A percentile compares a stretch with the other conserved stretches of the same genome.
These are phyloP conservation scores for Solanum pennellii DNA, from an alignment of 257 asterid genomes.

Conservation along the genomic window DNA sequence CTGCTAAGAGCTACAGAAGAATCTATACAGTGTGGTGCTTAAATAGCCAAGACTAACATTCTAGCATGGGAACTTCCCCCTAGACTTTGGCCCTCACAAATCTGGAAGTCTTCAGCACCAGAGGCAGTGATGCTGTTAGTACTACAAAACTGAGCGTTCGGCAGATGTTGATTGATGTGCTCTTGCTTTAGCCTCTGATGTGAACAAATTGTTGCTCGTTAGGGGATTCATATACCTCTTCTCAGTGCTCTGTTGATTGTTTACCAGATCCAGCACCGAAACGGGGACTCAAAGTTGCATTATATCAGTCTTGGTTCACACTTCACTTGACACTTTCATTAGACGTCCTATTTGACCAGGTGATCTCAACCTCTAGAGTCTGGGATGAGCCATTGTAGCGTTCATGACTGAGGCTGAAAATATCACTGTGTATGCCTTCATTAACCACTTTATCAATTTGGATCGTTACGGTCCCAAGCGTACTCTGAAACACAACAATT, in stretches of 20 bases:
- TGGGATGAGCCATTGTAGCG: constrained; percentile 39
- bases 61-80: neutral
- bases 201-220: neutral
- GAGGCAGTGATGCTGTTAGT: neutral
- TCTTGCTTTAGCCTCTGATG: neutral
- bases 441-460: constrained; percentile 68
- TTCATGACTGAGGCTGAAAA: constrained; percentile 41
- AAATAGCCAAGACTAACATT: neutral
- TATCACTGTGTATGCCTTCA: constrained; percentile 59
- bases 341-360: constrained; percentile 51
- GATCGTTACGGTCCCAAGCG: constrained; percentile 55
- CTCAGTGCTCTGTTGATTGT: neutral
- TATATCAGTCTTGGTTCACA: neutral
- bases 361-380: constrained; percentile 62
- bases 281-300: neutral
- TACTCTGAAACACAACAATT: constrained; percentile 34
- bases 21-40: neutral
- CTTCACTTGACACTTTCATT: constrained; percentile 11
- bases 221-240: neutral
- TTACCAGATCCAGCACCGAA: neutral
- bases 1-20: neutral
- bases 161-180: neutral
- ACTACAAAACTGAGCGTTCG: neutral
- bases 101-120: neutral
- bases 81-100: neutral